Evolutionary conservation across 257 asterid genomes (phyloP), one percentile per base, ranked within the genome.

Genomic region (Fraxinus pennsylvanica): DNA sequence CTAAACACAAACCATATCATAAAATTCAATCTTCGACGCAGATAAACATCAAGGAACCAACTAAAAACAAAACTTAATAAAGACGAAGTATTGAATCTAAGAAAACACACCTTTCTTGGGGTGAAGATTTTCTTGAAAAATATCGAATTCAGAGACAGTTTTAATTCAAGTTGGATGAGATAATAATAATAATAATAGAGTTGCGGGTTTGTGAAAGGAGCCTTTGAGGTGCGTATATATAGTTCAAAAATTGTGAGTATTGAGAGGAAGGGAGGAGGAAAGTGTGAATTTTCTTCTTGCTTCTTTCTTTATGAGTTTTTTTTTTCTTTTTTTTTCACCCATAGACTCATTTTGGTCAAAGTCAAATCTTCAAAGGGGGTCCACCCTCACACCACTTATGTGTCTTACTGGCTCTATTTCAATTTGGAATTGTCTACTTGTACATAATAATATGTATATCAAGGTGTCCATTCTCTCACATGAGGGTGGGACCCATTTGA

Each of bases 201-300:
- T 67, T 73, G 81, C 7, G 41, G 2, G 2, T 38, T 35, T 76
- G 76, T 54, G 80, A 81, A 80, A 66, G 80, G 72, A 50, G 78
- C 72, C 69, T 65, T 69, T 63, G 80, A 71, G 75, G 87, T 1
- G 84, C 41, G 76, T 84, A 73, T 90, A 89, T 83, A 75, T 59
- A 36, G 76, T 52, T 74, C 32, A 73, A 45, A 74, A 73, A 19
- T 59, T 76, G 30, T 4, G 67, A 70, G 85, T 0, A 9, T 25
- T 77, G 69, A 45, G 61, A 82, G 88, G 90, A 87, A 89, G 85
- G 84, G 35, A 78, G 84, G 70, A 80, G 91, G 97, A 91, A 91
- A 84, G 92, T 84, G 96, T 73, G 93, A 88, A 88, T 87, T 84
- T 85, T 87, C 92, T 88, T 88, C 88, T 77, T 75, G 75, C 83